Evolutionary conservation across 2,329 filamentous ascomycete genomes (phyloP), one percentile per base, ranked within the genome.

Genomic region (Xylaria digitata): DNA sequence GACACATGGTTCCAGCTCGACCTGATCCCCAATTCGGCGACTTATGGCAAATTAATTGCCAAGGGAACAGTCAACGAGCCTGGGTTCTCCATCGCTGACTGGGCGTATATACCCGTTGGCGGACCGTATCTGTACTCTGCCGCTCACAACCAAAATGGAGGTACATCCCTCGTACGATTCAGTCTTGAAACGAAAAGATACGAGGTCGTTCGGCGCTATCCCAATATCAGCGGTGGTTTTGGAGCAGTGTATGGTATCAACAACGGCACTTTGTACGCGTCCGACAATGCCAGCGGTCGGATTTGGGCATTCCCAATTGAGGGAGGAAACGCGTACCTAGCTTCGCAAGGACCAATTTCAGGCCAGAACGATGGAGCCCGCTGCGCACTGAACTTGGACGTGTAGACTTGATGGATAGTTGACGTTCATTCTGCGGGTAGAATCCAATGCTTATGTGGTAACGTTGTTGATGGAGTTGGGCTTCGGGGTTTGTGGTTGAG

Each of bases 331-430:
- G 13, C 66, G 11, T 66, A 66, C 19, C 49, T 68, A 5, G 65
- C 64, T 40, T 68, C 70, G 2, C 53, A 63, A 15, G 68, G 65
- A 4, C 65, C 63, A 0, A 26, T 57, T 8, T 70, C 64, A 6
- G n/a, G 15, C 65, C 21, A 23, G 53, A 71, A 70, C n/a, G 70
- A 71, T 34, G 70, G 70, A 9, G 70, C 70, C 11, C 60, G 70
- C 58, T 66, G 69, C 53, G 69, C 64, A 8, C 34, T 70, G 19
- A 70, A 70, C 43, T n/a, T 70, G 32, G 56, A 61, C 9, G 32
- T 65, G 9, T 55, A 30, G 19, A 50, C 42, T n/a, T 37, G 6
- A 43, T 42, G 11, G n/a, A 11, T 5, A 4, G 19, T 23, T 7
- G 11, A 13, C 13, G n/a, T 13, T 43, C 17, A 3, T 23, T 37